These are phyloP conservation scores for Trichoderma koningii DNA, from an alignment of 2,329 filamentous ascomycete species.

Conservation along the genomic window DNA sequence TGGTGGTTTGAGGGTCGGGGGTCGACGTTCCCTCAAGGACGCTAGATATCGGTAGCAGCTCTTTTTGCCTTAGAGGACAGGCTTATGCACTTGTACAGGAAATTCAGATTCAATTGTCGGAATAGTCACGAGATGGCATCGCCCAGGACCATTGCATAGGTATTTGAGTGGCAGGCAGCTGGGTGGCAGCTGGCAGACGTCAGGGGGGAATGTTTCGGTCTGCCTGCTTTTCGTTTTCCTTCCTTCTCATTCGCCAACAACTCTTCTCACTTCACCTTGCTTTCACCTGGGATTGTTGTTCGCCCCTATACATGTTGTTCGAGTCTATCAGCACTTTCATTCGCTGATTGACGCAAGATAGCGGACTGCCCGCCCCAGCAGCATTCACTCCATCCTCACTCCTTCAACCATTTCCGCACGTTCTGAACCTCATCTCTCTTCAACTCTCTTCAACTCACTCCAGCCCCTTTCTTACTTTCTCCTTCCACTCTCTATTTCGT, in stretches of 20 bases:
- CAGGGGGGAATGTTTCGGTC: neutral
- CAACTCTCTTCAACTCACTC: no score
- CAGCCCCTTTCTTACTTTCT: no score
- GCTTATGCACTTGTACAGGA: neutral
- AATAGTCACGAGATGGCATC: neutral
- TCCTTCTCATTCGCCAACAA: neutral
- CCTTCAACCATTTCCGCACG: no score
- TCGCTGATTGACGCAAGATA: no score
- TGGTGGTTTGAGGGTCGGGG: no score
- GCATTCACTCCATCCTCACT: no score
- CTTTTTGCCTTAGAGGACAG: neutral
- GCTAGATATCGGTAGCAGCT: neutral
- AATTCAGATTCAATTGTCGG: slow-evolving; percentile 19
- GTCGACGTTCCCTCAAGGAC: no score
- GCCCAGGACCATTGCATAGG: neutral
- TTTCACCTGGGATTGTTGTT: neutral
- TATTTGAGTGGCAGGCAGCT: neutral
- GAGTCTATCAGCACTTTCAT: neutral
- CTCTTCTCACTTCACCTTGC: neutral
- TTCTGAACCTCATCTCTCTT: no score
- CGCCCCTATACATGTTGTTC: neutral
- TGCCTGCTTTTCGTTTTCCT: neutral
- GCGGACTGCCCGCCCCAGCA: no score
- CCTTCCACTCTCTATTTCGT: no score
- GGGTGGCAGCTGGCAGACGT: slow-evolving; percentile 17